These are phyloP conservation scores for Phylloboletellus chloephorus DNA, from an alignment of 1,284 basidiomycete genomes.

Conservation along the genomic window DNA sequence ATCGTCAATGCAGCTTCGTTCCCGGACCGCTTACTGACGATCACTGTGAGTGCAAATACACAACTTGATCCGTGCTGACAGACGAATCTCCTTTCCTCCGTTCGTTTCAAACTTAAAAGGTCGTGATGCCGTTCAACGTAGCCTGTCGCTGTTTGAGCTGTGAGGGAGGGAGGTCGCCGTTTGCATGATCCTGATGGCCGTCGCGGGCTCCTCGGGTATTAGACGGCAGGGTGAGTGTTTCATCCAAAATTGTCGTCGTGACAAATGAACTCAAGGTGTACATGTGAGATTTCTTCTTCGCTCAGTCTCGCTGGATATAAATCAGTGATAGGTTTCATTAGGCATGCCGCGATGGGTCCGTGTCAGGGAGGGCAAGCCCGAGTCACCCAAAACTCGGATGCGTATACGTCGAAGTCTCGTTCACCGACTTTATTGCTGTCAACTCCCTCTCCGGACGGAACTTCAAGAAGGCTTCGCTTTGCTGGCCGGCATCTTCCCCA, in stretches of 20 bases:
- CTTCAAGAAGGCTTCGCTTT: conserved; percentile 52
- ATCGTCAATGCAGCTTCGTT: conserved; percentile 1
- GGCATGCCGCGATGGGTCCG: conserved; percentile 4
- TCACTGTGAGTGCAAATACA: conserved; percentile 1
- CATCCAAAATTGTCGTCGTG: neutral
- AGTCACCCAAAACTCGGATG: neutral
- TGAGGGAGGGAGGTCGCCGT: conserved; percentile 46
- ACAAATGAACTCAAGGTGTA: neutral
- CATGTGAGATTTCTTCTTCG: neutral
- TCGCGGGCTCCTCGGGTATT: neutral
- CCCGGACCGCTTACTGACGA: neutral
- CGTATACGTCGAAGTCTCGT: conserved; percentile 45
- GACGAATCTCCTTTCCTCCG: neutral
- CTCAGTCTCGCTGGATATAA: neutral
- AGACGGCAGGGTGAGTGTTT: conserved; percentile 5
- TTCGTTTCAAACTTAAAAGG: conserved; percentile 37
- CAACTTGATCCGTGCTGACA: neutral
- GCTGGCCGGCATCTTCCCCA: conserved; percentile 51
- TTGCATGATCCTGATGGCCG: conserved; percentile 37
- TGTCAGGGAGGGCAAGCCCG: conserved; percentile 4
- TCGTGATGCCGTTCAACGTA: conserved; percentile 55
- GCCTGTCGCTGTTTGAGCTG: conserved; percentile 51
- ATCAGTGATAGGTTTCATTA: neutral
- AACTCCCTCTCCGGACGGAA: conserved; percentile 47
- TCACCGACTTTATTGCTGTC: conserved; percentile 50